Percentiles rank a stretch among this genome's conserved stretches.
These are phyloP conservation scores for Pythium sp. DNA, from an alignment of 352 stramenopile species.

Conservation along the genomic window DNA sequence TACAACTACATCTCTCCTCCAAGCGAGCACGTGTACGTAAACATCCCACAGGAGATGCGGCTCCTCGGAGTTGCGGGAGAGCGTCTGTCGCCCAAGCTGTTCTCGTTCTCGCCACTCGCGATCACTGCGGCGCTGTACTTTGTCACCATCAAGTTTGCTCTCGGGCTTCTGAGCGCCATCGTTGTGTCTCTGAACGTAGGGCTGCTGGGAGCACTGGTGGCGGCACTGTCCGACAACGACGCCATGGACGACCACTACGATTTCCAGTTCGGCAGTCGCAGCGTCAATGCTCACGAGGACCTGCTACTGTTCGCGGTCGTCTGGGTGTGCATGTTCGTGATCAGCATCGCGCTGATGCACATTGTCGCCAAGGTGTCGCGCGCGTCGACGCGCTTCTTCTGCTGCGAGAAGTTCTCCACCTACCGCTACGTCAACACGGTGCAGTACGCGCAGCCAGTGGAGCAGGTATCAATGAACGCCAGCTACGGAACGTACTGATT, in stretches of 20 bases:
- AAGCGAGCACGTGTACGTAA: conserved; percentile 45
- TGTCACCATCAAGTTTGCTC: conserved; percentile 53
- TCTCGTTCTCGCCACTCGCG: conserved; percentile 55
- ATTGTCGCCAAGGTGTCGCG: conserved; percentile 43
- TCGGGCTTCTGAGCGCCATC: conserved; percentile 44
- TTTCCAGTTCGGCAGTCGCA: neutral
- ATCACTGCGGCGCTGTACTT: conserved; percentile 67
- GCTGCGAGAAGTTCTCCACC: conserved; percentile 55
- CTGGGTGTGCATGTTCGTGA: conserved; percentile 44
- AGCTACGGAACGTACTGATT: conserved; percentile 16
- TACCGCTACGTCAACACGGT: conserved; percentile 43
- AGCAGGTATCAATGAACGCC: conserved; percentile 2
- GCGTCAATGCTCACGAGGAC: conserved; percentile 32
- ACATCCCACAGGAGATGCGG: conserved; percentile 32
- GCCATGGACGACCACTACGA: conserved; percentile 23
- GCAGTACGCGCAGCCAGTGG: conserved; percentile 23
- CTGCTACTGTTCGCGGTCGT: conserved; percentile 40
- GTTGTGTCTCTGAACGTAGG: conserved; percentile 30
- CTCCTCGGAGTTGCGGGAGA: conserved; percentile 33
- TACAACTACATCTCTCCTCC: conserved; percentile 55
- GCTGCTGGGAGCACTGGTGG: conserved; percentile 27
- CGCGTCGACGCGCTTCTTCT: conserved; percentile 60
- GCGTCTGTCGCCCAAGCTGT: conserved; percentile 46
- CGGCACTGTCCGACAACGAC: conserved; percentile 20
- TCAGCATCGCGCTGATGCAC: conserved; percentile 54